phyloP scores from a whole-genome alignment of 176 grass and related monocot genomes.

The Elaeis guineensis region DNA sequence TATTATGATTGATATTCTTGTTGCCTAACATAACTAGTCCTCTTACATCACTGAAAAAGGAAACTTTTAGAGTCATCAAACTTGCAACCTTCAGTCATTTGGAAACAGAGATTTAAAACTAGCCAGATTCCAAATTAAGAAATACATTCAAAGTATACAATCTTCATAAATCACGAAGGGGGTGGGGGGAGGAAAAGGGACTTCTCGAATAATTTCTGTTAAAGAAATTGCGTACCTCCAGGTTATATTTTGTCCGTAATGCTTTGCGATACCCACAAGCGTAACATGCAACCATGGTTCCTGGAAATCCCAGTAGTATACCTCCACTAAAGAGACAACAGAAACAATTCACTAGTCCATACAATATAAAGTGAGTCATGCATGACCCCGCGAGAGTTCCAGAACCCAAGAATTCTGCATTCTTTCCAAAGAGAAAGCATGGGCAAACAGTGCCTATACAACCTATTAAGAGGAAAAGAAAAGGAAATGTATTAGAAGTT shows the following conservation, averaged over 20 bases:
- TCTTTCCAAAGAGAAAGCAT: slow-evolving; percentile 84
- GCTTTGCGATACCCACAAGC: slow-evolving; percentile 63
- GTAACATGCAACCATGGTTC: slow-evolving; percentile 80
- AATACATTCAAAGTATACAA: too few species aligned
- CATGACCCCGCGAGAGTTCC: slow-evolving; percentile 77
- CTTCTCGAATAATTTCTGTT: neutral
- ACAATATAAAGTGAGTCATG: slow-evolving; percentile 73
- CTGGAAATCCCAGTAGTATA: slow-evolving; percentile 64
- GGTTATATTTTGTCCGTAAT: slow-evolving; percentile 64
- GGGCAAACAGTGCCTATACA: slow-evolving; percentile 73
- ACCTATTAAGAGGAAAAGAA: slow-evolving; percentile 27
- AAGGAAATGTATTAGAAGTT: neutral
- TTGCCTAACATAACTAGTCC: too few species aligned
- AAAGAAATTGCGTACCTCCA: slow-evolving; percentile 35
- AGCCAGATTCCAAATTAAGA: too few species aligned
- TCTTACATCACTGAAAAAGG: too few species aligned
- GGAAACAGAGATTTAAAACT: too few species aligned
- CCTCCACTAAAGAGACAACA: slow-evolving; percentile 74
- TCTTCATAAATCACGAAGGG: too few species aligned
- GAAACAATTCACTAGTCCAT: slow-evolving; percentile 77
- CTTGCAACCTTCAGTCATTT: too few species aligned
- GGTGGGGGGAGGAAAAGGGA: too few species aligned
- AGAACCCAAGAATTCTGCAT: slow-evolving; percentile 75
- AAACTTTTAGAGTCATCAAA: too few species aligned
- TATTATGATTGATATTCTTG: too few species aligned